These are phyloP conservation scores for Lobosporangium transversale DNA, from an alignment of 192 early-diverging fungal genomes.

Conservation along the genomic window DNA sequence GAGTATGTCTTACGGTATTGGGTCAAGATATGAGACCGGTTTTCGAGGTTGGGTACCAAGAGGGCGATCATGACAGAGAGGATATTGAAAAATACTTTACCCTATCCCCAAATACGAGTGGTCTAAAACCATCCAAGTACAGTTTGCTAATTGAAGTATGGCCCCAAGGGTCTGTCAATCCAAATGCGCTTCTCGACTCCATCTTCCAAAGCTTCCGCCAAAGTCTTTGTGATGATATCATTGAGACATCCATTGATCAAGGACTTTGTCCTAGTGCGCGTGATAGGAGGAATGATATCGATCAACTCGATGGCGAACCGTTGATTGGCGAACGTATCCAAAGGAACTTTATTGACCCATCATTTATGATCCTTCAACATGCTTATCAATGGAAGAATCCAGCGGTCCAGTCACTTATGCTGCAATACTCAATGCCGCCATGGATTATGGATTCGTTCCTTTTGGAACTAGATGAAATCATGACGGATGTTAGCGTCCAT, in stretches of 20 bases:
- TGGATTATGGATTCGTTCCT: conserved; percentile 66
- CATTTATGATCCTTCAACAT: conserved; percentile 55
- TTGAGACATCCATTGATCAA: conserved; percentile 58
- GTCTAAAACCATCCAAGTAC: conserved; percentile 31
- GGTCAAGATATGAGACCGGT: conserved; percentile 52
- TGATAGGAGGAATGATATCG: conserved; percentile 26
- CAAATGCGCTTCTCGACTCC: conserved; percentile 44
- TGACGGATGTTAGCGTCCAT: conserved; percentile 52
- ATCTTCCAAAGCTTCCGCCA: conserved; percentile 60
- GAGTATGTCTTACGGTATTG: conserved; percentile 59
- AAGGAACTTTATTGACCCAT: conserved; percentile 60
- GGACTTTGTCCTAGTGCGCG: conserved; percentile 42
- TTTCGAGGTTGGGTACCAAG: conserved; percentile 45
- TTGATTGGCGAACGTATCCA: conserved; percentile 47
- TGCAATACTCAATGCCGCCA: conserved; percentile 55
- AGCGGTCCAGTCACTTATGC: conserved; percentile 52
- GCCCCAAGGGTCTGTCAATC: conserved; percentile 58
- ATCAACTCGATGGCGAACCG: conserved; percentile 19
- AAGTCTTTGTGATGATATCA: conserved; percentile 65
- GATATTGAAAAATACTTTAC: conserved; percentile 42
- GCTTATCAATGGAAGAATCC: conserved; percentile 59
- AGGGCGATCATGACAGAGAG: conserved; percentile 39
- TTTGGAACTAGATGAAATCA: conserved; percentile 54
- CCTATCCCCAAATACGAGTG: conserved; percentile 22
- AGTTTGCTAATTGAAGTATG: conserved; percentile 62